Evolutionary conservation across 78 protist genomes (phyloP).

Genomic region (Dictyostelium purpureum): DNA sequence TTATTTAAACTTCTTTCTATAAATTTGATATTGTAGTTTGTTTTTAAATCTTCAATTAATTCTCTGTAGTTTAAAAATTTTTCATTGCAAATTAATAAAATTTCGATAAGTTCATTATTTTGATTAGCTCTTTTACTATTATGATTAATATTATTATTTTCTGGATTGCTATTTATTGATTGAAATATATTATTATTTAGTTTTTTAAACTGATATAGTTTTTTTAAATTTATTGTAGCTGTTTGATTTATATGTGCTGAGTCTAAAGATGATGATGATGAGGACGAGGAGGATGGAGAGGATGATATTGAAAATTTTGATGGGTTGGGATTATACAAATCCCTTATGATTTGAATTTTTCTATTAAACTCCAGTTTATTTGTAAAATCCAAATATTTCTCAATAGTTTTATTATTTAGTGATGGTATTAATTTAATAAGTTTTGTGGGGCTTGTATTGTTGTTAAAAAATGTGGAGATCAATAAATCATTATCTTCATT

Average conservation of each 20-base stretch:
- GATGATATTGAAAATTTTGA: background rate
- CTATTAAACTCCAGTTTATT: background rate
- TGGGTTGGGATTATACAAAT: background rate
- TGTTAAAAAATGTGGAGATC: background rate
- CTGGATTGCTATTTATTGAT: background rate
- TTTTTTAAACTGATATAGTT: background rate
- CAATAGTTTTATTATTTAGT: background rate
- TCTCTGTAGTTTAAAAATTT: background rate
- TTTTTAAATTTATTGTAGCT: conserved; percentile 14
- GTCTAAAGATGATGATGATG: background rate
- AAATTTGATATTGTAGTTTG: conserved; percentile 14
- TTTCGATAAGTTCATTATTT: background rate
- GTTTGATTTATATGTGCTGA: background rate
- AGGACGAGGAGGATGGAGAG: background rate
- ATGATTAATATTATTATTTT: no score
- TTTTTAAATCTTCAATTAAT: background rate
- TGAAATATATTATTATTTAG: background rate
- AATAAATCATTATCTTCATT: background rate
- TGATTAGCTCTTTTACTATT: background rate
- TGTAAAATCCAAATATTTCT: background rate
- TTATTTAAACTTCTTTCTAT: conserved; percentile 23
- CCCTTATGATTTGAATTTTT: background rate
- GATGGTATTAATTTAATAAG: background rate
- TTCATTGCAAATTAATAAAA: conserved; percentile 24
- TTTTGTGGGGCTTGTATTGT: background rate